These are phyloP conservation scores for Monilinia fructicola DNA, from an alignment of 2,329 filamentous ascomycete species.

Conservation along the genomic window DNA sequence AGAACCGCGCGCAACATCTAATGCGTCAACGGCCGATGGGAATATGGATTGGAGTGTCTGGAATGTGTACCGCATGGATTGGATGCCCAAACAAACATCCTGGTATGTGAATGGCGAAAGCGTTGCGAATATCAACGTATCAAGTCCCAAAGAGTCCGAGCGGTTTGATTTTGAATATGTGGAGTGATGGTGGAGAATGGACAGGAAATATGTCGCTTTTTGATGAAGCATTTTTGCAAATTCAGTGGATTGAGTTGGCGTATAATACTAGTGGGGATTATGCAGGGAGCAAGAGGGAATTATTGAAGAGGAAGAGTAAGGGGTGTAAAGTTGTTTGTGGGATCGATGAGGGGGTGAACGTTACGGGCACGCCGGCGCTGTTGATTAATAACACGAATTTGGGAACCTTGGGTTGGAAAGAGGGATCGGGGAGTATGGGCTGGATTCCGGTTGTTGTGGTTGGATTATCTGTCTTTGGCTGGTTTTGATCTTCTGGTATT, in stretches of 20 bases:
- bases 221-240: conserved; percentile 37
- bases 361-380: conserved; percentile 34
- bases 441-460: conserved; percentile 6
- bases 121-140: conserved; percentile 35
- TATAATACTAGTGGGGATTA: conserved; percentile 37
- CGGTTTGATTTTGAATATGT: conserved; percentile 39
- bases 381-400: conserved; percentile 33
- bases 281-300: conserved; percentile 22
- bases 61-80: conserved; percentile 39
- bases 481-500: not conserved
- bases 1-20: conserved; percentile 32
- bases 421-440: conserved; percentile 15
- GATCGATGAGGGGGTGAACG: conserved; percentile 35
- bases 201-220: conserved; percentile 37
- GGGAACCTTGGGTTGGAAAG: conserved; percentile 10
- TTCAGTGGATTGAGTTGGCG: conserved; percentile 40
- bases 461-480: conserved; percentile 8
- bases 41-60: conserved; percentile 35
- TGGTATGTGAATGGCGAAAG: conserved; percentile 39
- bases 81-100: conserved; percentile 36
- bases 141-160: conserved; percentile 35
- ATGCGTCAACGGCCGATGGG: conserved; percentile 28
- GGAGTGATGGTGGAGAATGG: conserved; percentile 39
- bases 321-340: conserved; percentile 37
- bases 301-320: conserved; percentile 30